A percentile compares a stretch with the other conserved stretches of the same genome.
phyloP scores from a whole-genome alignment of 768 basidiomycete genomes.

The Leccinum rimulosum region DNA sequence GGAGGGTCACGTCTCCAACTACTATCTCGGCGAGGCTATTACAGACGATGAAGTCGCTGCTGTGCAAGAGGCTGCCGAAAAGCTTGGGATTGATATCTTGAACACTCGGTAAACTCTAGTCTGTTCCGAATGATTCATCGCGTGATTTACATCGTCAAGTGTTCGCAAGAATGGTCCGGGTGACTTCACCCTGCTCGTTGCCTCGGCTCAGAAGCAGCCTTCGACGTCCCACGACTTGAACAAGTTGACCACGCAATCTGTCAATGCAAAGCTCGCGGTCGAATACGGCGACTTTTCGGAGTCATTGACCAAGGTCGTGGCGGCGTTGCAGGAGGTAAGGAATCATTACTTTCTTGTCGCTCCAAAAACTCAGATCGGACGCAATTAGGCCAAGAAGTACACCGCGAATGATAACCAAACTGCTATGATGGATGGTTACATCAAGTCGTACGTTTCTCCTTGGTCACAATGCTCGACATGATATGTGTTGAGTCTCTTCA shows the following conservation, averaged over 20 bases:
- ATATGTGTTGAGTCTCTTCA: neutral
- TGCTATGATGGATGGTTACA: conserved; percentile 75
- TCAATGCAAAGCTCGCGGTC: conserved; percentile 54
- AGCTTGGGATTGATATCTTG: conserved; percentile 68
- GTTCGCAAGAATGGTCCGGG: conserved; percentile 64
- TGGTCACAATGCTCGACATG: neutral
- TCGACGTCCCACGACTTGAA: conserved; percentile 48
- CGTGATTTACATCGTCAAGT: conserved; percentile 35
- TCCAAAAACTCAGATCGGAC: neutral
- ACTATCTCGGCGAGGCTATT: conserved; percentile 74
- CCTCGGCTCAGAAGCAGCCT: conserved; percentile 54
- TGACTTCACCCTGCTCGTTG: conserved; percentile 71
- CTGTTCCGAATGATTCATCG: neutral
- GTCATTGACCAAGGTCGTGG: conserved; percentile 50
- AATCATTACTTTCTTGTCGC: neutral
- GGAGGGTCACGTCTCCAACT: conserved; percentile 78
- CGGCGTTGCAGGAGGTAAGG: conserved; percentile 56
- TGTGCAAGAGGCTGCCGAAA: conserved; percentile 75
- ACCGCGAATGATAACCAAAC: conserved; percentile 70
- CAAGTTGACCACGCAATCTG: conserved; percentile 42
- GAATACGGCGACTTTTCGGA: conserved; percentile 75
- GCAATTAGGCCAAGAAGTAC: conserved; percentile 63
- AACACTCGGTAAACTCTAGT: conserved; percentile 65
- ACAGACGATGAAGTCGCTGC: conserved; percentile 76
- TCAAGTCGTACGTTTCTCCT: conserved; percentile 57